Evolutionary conservation across 129 eudicot species (phyloP), one percentile per base, ranked within the genome.

Genomic region (Oenanthe sinensis): DNA sequence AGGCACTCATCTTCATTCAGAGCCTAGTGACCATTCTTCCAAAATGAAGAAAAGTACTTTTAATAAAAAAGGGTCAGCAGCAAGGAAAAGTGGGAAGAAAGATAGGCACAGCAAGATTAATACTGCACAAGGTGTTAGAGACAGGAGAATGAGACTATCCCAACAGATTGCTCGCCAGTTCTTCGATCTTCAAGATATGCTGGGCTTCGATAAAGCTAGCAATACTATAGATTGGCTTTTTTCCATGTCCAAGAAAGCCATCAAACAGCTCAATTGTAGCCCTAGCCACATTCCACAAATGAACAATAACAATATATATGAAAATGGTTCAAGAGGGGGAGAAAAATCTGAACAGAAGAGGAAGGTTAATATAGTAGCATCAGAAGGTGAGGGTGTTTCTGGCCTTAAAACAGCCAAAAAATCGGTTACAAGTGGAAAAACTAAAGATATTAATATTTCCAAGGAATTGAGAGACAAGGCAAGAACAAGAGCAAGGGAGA

Each of bases 181-280:
- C 71, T 89, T 89, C 73, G 85, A 89, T 85, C 91, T 89, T 68
- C 90, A 89, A 76, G 93, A 89, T 74, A 70, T 83, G 84, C 68
- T 89, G 80, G 93, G 93, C 75, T 89, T 87, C 58, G 93, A 89
- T 36, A 89, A 87, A 82, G 91, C 93, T 10, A 89, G 93, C 70
- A 81, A 81, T 33, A 89, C 93, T 43, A 85, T 89, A 30, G 91
- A 89, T 55, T 89, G 93, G 93, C 89, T 89, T 13, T 87, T 89
- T 58, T 65, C 81, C 81, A 87, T 85, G 82, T 89, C 93, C 65
- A 87, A 85, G 26, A 78, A 84, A 39, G 93, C 91, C 55, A 89
- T 89, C 68, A 78, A 81, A 70, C 89, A 89, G 43, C 79, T 87
- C 71, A 54, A 50, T 28, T 14, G 60, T 84, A 26, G 50, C 28